A percentile compares a stretch with the other conserved stretches of the same genome.
phyloP scores from a whole-genome alignment of 805 yeast genomes.

The Saccharomycopsis javanensis region DNA sequence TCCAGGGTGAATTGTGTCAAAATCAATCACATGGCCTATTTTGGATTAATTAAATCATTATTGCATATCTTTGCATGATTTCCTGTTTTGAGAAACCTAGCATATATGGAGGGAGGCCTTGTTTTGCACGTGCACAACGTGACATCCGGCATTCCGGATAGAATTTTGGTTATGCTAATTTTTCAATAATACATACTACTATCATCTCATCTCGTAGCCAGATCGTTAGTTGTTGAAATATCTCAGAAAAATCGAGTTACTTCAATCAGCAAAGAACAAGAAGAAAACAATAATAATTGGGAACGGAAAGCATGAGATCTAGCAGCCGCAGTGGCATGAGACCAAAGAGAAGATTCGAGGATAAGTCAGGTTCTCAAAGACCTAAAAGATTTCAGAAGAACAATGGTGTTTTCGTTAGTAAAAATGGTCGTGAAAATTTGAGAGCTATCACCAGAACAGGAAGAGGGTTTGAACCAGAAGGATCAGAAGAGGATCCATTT shows the following conservation, averaged over 20 bases:
- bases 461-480: constrained; percentile 25
- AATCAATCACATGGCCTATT: neutral
- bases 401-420: constrained; percentile 17
- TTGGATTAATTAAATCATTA: neutral
- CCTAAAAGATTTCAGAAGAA: neutral
- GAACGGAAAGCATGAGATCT: neutral
- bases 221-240: too few relatives aligned
- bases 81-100: neutral
- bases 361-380: neutral
- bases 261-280: too few relatives aligned
- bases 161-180: neutral
- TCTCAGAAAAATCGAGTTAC: too few relatives aligned
- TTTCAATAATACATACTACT: too few relatives aligned
- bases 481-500: constrained; percentile 17
- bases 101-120: neutral
- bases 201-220: neutral
- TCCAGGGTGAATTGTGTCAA: neutral
- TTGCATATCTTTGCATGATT: too few relatives aligned
- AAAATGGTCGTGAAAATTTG: constrained; percentile 50
- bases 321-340: neutral
- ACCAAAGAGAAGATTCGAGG: neutral
- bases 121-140: neutral
- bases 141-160: neutral
- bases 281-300: too few relatives aligned
- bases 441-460: constrained; percentile 52